Evolutionary conservation across 2,329 filamentous ascomycete species (phyloP), one percentile per base, ranked within the genome.

Genomic region (Zalaria sp.): DNA sequence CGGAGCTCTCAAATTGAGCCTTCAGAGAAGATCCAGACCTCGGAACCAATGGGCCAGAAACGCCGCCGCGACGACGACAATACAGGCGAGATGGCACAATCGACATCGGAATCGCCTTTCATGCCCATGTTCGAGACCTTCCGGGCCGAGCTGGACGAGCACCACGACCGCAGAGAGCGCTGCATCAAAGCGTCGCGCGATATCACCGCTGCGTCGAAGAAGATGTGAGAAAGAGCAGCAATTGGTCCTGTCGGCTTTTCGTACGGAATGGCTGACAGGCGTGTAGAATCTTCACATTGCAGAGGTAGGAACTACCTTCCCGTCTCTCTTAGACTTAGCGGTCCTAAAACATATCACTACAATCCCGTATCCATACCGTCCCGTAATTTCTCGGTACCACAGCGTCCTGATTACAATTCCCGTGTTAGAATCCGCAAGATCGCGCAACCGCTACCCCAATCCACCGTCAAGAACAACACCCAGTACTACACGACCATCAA

Each of bases 201-300:
- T 60, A 83, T 98, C 44, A 98, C 91, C 5, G 87, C 86, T 0
- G 69, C 87, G 41, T 94, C 86, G 63, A 98, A 98, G 71, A 98
- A 96, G 67, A 93, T 96, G 87, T 93, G 63, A 65, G 71, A 50
- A 28, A 7, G 11, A 27, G 18, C 18, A 18, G 18, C 18, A 26
- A 27, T n/a, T 31, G 4, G 5, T 36, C 25, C 5, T 37, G 31
- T 39, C 27, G 27, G 28, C 31, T 18, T n/a, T 37, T 54, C 18
- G 18, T 34, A 36, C 40, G 25, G 27, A 28, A 8, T 40, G 28
- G 44, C 53, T 58, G 35, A 59, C 42, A 8, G 43, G 26, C 36
- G 35, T 32, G 25, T 47, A 88, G 83, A 45, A 91, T 91, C 51
- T 91, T 91, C 60, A 75, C 83, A 1, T 65, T 91, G n/a, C 84